A percentile compares a stretch with the other conserved stretches of the same genome.
phyloP scores from a whole-genome alignment of 1,284 basidiomycete species.

The Malassezia obtusa region DNA sequence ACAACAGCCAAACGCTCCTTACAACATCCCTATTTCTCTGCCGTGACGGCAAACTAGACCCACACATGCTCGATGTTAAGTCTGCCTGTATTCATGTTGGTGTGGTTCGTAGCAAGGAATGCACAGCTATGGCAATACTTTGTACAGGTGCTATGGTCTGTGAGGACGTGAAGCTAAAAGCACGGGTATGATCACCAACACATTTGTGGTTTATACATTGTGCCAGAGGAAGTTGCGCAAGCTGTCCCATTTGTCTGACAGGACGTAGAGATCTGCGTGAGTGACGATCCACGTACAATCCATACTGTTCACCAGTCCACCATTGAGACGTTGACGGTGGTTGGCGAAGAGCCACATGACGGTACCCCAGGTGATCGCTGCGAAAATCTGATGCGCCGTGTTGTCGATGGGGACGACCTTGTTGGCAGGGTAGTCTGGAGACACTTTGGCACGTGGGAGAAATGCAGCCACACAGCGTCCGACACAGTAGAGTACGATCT shows the following conservation, averaged over 20 bases:
- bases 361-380: slow-evolving; percentile 83
- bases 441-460: slow-evolving; percentile 38
- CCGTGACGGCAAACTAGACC: slow-evolving; percentile 1
- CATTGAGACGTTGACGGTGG: slow-evolving; percentile 74
- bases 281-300: slow-evolving; percentile 34
- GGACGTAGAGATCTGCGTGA: slow-evolving; percentile 40
- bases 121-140: neutral
- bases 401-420: slow-evolving; percentile 52
- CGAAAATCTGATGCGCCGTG: slow-evolving; percentile 73
- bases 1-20: slow-evolving; percentile 53
- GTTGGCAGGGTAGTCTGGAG: slow-evolving; percentile 29
- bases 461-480: slow-evolving; percentile 39
- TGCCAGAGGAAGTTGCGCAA: slow-evolving; percentile 46
- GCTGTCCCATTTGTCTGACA: slow-evolving; percentile 46
- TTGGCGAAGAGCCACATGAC: slow-evolving; percentile 94
- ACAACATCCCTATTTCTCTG: slow-evolving; percentile 26
- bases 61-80: neutral
- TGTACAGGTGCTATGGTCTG: neutral
- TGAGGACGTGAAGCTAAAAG: neutral
- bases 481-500: slow-evolving; percentile 79
- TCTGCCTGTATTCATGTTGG: no score
- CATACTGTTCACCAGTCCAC: slow-evolving; percentile 64
- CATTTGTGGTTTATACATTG: slow-evolving; percentile 30
- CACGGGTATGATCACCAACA: neutral
- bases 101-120: neutral